Percentiles rank a stretch among this genome's conserved stretches.
Conservation (phyloP, 257 asterid genomes). For the Lavandula angustifolia region DNA sequence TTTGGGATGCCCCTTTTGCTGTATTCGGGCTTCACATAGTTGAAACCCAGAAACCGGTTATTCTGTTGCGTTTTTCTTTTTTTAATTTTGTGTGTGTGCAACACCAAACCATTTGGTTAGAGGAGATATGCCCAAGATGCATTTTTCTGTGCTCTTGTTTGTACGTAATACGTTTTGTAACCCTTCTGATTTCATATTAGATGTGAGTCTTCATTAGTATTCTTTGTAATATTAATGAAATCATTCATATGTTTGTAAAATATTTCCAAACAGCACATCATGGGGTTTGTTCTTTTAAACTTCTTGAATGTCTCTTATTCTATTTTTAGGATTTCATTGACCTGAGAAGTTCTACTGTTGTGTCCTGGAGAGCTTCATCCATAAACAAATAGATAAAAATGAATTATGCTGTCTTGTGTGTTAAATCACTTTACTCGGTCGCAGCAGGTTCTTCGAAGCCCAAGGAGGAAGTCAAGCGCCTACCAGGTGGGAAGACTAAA, state of each 20-base stretch:
- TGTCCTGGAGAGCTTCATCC: background rate
- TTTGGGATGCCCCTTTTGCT: background rate
- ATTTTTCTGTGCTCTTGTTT: background rate
- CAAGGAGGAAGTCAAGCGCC: constrained; percentile 93
- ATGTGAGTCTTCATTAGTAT: background rate
- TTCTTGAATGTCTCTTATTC: constrained; percentile 15
- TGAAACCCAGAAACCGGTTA: background rate
- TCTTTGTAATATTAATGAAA: constrained; percentile 9
- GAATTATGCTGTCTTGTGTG: constrained; percentile 19
- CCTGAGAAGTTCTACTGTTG: background rate
- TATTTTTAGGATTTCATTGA: background rate
- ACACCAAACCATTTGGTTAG: constrained; percentile 1
- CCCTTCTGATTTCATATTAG: constrained; percentile 13
- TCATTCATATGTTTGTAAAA: constrained; percentile 9
- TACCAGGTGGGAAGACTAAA: constrained; percentile 96
- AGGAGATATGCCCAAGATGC: constrained; percentile 5
- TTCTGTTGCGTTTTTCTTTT: background rate
- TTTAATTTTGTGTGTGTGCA: background rate
- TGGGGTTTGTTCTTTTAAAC: background rate
- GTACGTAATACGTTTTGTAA: background rate
- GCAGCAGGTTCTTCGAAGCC: constrained; percentile 80
- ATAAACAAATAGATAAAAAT: constrained; percentile 10
- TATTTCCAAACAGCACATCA: background rate
- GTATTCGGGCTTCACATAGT: background rate
- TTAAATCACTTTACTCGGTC: constrained; percentile 29